These are phyloP conservation scores for Termitomyces sp. DNA, from an alignment of 768 basidiomycete genomes.

Conservation along the genomic window DNA sequence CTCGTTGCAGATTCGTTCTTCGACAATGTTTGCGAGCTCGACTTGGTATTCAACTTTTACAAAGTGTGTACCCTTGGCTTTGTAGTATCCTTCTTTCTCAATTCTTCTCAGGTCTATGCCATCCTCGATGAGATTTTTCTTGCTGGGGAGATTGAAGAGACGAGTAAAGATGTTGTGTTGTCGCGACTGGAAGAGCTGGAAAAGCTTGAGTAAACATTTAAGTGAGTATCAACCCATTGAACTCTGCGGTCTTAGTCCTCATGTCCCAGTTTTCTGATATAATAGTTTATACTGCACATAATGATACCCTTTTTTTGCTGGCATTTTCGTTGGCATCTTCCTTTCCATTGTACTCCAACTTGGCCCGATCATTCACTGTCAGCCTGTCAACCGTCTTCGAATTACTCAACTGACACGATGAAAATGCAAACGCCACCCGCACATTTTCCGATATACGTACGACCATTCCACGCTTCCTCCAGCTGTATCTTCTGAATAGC, in stretches of 20 bases:
- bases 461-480: background rate
- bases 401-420: background rate
- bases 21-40: conserved; percentile 97
- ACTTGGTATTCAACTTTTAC: conserved; percentile 99
- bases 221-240: background rate
- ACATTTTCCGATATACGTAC: conserved; percentile 17
- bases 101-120: conserved; percentile 76
- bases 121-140: conserved; percentile 98
- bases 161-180: conserved; percentile 94
- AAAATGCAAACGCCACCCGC: background rate
- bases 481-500: background rate
- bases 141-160: conserved; percentile 98
- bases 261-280: background rate
- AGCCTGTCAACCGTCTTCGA: background rate
- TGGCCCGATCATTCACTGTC: background rate
- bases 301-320: conserved; percentile 15
- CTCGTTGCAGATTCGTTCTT: conserved; percentile 83
- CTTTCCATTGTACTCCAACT: background rate
- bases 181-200: conserved; percentile 89
- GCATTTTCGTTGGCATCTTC: background rate
- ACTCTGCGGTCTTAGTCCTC: background rate
- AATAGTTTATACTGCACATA: background rate
- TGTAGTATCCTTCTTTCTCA: background rate
- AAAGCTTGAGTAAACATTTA: conserved; percentile 67
- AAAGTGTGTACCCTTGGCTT: conserved; percentile 51